phyloP scores from a whole-genome alignment of 139 green algal species.

The Micractinium sp. region DNA sequence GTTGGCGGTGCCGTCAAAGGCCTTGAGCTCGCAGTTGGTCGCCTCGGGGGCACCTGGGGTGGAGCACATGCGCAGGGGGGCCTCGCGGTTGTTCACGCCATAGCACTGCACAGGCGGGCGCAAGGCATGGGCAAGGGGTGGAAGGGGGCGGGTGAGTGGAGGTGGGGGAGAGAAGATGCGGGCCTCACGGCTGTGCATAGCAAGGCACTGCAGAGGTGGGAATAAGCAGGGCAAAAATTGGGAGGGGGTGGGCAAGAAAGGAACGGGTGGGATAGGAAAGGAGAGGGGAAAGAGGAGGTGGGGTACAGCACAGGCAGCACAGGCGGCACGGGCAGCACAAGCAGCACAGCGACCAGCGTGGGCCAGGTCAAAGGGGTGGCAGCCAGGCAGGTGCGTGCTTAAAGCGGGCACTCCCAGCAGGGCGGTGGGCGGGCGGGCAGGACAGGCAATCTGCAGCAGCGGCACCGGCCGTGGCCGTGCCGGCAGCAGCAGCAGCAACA shows the following conservation, averaged over 20 bases:
- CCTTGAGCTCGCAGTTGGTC: constrained; percentile 63
- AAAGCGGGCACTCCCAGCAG: too few species aligned
- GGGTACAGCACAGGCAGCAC: too few species aligned
- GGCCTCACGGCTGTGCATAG: constrained; percentile 61
- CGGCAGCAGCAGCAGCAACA: too few species aligned
- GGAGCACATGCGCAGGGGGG: constrained; percentile 49
- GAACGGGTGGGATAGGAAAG: not conserved
- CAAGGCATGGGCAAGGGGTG: not conserved
- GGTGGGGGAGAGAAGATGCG: too few species aligned
- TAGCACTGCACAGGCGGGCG: not conserved
- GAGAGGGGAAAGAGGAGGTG: too few species aligned
- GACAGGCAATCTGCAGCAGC: too few species aligned
- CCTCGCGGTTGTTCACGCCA: constrained; percentile 64
- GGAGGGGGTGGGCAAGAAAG: not conserved
- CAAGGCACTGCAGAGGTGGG: constrained; percentile 6
- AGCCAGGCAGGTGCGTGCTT: too few species aligned
- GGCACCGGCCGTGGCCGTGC: too few species aligned
- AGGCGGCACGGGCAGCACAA: too few species aligned
- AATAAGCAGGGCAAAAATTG: not conserved
- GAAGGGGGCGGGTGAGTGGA: not conserved
- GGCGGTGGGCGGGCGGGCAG: too few species aligned
- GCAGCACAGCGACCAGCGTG: too few species aligned
- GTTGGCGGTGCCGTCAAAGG: constrained; percentile 66
- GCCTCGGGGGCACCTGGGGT: not conserved
- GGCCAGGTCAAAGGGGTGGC: too few species aligned